Evolutionary conservation across 495 filamentous ascomycete species (phyloP).

Genomic region (Zalerion maritima): DNA sequence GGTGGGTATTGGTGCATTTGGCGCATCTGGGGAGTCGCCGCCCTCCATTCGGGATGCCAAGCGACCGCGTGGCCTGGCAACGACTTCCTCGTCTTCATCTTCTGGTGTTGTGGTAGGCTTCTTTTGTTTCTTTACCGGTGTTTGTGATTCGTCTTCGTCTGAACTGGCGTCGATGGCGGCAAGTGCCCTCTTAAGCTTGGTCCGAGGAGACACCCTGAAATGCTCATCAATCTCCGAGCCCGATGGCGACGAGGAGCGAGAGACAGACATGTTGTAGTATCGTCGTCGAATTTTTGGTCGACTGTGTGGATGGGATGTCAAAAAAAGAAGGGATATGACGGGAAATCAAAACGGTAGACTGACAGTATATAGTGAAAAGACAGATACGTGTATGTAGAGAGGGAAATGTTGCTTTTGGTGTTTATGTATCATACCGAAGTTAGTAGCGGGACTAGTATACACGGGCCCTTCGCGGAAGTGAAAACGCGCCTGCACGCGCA

Average conservation of each 20-base stretch:
- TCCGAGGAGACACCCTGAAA: constrained; percentile 44
- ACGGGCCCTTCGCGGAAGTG: too few relatives aligned
- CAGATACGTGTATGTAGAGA: too few relatives aligned
- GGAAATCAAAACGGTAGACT: too few relatives aligned
- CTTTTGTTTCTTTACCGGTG: constrained; percentile 5
- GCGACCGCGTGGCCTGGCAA: constrained; percentile 49
- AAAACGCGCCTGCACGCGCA: too few relatives aligned
- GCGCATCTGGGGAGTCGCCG: constrained; percentile 8
- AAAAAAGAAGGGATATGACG: too few relatives aligned
- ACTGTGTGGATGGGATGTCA: too few relatives aligned
- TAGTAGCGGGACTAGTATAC: too few relatives aligned
- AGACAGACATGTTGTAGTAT: constrained; percentile 27
- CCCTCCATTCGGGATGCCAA: constrained; percentile 56
- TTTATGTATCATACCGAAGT: too few relatives aligned
- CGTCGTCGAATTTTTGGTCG: too few relatives aligned
- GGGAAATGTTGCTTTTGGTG: too few relatives aligned
- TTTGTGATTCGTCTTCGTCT: constrained; percentile 30
- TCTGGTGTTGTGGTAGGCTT: constrained; percentile 6
- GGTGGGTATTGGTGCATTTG: constrained; percentile 6
- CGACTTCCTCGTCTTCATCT: constrained; percentile 34
- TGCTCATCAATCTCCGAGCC: constrained; percentile 13
- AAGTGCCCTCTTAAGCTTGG: constrained; percentile 56
- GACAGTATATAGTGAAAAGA: too few relatives aligned
- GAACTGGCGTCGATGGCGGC: constrained; percentile 45
- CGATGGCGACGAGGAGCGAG: constrained; percentile 22